A percentile compares a stretch with the other conserved stretches of the same genome.
These are phyloP conservation scores for Fusarium verticillioides DNA, from an alignment of 2,329 filamentous ascomycete genomes.

Conservation along the genomic window DNA sequence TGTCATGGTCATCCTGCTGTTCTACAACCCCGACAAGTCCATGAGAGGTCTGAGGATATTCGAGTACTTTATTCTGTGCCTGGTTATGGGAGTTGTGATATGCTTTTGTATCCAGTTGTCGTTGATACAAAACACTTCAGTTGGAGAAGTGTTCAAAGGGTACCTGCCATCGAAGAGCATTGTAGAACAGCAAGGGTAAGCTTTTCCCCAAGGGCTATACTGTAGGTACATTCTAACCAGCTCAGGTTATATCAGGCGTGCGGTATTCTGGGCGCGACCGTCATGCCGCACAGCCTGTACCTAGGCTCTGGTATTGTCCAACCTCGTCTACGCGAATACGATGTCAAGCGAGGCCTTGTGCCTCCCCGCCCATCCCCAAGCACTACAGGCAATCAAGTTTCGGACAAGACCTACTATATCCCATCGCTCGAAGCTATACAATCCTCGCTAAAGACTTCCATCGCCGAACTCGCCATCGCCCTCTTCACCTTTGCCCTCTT, in stretches of 20 bases:
- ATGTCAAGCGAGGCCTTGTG: slow-evolving; percentile 41
- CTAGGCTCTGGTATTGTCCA: slow-evolving; percentile 77
- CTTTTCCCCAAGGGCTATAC: not conserved
- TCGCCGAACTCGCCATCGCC: slow-evolving; percentile 75
- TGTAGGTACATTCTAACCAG: rapidly evolving
- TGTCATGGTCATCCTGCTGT: slow-evolving; percentile 74
- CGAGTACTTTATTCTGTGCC: slow-evolving; percentile 69
- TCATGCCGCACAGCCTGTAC: slow-evolving; percentile 77
- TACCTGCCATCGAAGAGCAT: slow-evolving; percentile 71
- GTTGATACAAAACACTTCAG: slow-evolving; percentile 64
- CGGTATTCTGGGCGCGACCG: slow-evolving; percentile 80
- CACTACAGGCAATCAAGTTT: rapidly evolving
- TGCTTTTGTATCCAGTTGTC: slow-evolving; percentile 78
- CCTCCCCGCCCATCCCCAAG: not conserved
- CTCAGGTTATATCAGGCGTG: slow-evolving; percentile 69
- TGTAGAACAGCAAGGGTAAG: slow-evolving; percentile 65
- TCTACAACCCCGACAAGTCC: slow-evolving; percentile 69
- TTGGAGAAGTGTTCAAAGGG: slow-evolving; percentile 71
- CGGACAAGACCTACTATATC: slow-evolving; percentile 69
- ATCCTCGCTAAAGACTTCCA: slow-evolving; percentile 78
- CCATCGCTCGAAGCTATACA: slow-evolving; percentile 79
- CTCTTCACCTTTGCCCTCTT: slow-evolving; percentile 88
- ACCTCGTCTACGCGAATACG: slow-evolving; percentile 72
- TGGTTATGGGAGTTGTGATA: slow-evolving; percentile 75
- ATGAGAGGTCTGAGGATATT: slow-evolving; percentile 69